phyloP scores from a whole-genome alignment of 2,329 filamentous ascomycete genomes.

The Cordyceps farinosa region DNA sequence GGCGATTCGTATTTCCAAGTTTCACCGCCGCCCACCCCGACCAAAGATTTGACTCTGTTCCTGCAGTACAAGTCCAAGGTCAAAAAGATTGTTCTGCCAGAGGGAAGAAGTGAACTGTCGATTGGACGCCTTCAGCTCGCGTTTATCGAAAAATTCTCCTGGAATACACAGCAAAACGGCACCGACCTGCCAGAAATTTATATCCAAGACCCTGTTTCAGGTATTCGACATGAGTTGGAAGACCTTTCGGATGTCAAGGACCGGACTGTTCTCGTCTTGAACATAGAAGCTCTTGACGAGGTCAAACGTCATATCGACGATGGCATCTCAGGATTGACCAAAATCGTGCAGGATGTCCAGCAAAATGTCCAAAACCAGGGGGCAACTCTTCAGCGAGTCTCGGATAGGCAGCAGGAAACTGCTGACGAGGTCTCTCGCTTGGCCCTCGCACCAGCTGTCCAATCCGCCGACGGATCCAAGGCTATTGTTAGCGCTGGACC shows the following conservation, averaged over 20 bases:
- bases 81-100: constrained; percentile 88
- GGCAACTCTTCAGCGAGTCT: constrained; percentile 76
- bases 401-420: constrained; percentile 84
- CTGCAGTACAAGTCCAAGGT: constrained; percentile 95
- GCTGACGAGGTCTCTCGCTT: constrained; percentile 76
- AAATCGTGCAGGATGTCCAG: constrained; percentile 81
- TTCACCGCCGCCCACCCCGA: constrained; percentile 59
- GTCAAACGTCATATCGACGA: constrained; percentile 97
- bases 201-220: constrained; percentile 92
- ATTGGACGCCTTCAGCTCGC: constrained; percentile 87
- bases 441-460: constrained; percentile 44
- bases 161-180: constrained; percentile 95
- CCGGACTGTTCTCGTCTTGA: constrained; percentile 88
- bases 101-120: constrained; percentile 79
- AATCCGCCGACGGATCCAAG: constrained; percentile 40
- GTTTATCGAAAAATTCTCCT: constrained; percentile 98
- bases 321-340: constrained; percentile 73
- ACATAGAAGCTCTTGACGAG: constrained; percentile 89
- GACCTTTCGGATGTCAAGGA: constrained; percentile 93
- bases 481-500: constrained; percentile 30
- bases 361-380: constrained; percentile 81
- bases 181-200: constrained; percentile 94
- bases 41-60: constrained; percentile 89
- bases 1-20: constrained; percentile 55
- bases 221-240: constrained; percentile 94